Percentiles rank a stretch among this genome's conserved stretches.
These are phyloP conservation scores for Davidsoniella neocaledoniae DNA, from an alignment of 2,329 filamentous ascomycete species.

Conservation along the genomic window DNA sequence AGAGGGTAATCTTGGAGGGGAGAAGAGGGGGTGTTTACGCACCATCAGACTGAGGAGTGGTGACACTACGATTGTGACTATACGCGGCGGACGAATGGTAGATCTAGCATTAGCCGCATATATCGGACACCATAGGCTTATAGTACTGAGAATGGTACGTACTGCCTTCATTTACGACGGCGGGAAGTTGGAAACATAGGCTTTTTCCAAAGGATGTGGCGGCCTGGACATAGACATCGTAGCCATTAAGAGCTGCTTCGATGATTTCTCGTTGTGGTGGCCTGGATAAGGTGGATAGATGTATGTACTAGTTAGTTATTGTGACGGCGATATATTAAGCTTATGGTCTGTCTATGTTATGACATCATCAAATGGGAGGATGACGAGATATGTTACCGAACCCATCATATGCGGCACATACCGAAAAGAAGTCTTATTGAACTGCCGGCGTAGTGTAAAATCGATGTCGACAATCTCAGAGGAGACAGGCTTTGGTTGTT, in stretches of 20 bases:
- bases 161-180: constrained; percentile 76
- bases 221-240: constrained; percentile 89
- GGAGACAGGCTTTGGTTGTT: neutral
- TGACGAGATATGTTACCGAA: neutral
- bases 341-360: neutral
- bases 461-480: constrained; percentile 38
- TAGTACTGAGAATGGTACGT: constrained; percentile 21
- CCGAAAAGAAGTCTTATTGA: constrained; percentile 60
- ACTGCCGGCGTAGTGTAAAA: constrained; percentile 57
- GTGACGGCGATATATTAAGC: neutral
- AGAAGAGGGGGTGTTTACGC: constrained; percentile 14
- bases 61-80: constrained; percentile 80
- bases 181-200: constrained; percentile 81
- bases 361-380: neutral
- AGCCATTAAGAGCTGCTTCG: constrained; percentile 56
- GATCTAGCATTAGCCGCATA: neutral
- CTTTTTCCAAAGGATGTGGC: constrained; percentile 86
- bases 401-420: constrained; percentile 20
- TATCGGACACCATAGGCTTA: neutral
- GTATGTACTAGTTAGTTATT: neutral
- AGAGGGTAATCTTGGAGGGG: neutral
- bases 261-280: constrained; percentile 82
- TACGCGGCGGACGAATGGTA: neutral
- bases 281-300: constrained; percentile 24
- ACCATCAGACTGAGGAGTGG: constrained; percentile 83